Evolutionary conservation across 176 grass and related monocot genomes (phyloP).

Genomic region (Aegilops bicornis): DNA sequence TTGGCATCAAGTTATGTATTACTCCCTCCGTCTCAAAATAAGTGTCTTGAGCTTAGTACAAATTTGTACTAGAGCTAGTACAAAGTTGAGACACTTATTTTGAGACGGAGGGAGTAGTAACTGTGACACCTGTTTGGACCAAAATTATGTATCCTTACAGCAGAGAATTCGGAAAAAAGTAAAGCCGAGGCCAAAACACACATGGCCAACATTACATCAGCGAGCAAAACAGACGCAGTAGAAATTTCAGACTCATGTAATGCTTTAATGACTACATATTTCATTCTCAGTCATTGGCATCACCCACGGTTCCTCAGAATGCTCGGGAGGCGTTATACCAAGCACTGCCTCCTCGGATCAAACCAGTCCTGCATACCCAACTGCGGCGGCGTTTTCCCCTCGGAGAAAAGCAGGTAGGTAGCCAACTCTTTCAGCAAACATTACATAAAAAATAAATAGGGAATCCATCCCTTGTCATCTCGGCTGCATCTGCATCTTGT

Average conservation of each 20-base stretch:
- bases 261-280: not conserved
- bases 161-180: too few relatives aligned
- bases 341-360: constrained; percentile 8
- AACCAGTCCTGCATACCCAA: not conserved
- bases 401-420: not conserved
- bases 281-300: not conserved
- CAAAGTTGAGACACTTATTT: too few relatives aligned
- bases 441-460: not conserved
- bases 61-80: too few relatives aligned
- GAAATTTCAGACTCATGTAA: not conserved
- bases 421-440: not conserved
- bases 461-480: not conserved
- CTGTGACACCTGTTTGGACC: not conserved
- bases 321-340: not conserved
- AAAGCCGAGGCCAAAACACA: too few relatives aligned
- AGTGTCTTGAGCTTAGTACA: too few relatives aligned
- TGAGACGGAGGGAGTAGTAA: too few relatives aligned
- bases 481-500: constrained; percentile 9
- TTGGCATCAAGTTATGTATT: not conserved
- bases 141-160: not conserved
- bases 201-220: too few relatives aligned
- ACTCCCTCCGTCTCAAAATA: too few relatives aligned
- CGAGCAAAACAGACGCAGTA: too few relatives aligned
- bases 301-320: not conserved
- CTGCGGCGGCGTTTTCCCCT: not conserved